Evolutionary conservation across 768 basidiomycete genomes (phyloP).

Genomic region (Boletus rex-veris): DNA sequence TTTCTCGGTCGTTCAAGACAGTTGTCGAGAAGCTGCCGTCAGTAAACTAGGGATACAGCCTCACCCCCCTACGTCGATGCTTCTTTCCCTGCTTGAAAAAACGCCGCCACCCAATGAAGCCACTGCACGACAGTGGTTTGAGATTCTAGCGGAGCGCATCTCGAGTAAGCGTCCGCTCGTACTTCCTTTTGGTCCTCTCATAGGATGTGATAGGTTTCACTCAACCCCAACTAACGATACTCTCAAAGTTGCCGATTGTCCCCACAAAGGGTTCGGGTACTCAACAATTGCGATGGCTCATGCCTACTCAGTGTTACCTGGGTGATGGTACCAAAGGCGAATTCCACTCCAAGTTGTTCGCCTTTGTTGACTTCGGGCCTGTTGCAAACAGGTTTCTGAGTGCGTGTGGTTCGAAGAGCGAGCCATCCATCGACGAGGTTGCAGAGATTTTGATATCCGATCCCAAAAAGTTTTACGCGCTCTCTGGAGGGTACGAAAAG

Average conservation of each 20-base stretch:
- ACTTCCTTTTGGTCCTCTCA: conserved; percentile 3
- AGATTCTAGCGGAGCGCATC: conserved; percentile 59
- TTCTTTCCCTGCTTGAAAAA: conserved; percentile 57
- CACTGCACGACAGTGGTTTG: conserved; percentile 65
- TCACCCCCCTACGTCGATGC: conserved; percentile 60
- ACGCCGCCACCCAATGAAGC: conserved; percentile 54
- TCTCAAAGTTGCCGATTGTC: conserved; percentile 64
- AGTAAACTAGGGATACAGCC: conserved; percentile 65
- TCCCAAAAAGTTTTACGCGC: conserved; percentile 66
- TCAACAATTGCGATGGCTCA: conserved; percentile 42
- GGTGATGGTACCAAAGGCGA: conserved; percentile 47
- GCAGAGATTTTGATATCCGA: conserved; percentile 64
- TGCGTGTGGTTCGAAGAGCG: conserved; percentile 82
- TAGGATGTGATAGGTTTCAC: conserved; percentile 49
- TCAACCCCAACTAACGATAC: conserved; percentile 46
- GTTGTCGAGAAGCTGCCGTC: conserved; percentile 47
- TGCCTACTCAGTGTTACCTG: conserved; percentile 70
- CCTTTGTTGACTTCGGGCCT: conserved; percentile 84
- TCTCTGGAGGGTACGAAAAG: conserved; percentile 68
- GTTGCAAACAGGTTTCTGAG: conserved; percentile 80
- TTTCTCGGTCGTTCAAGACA: conserved; percentile 63
- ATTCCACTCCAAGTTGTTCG: conserved; percentile 79
- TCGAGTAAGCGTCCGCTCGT: conserved; percentile 41
- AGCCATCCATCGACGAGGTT: conserved; percentile 84
- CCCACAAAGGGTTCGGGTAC: conserved; percentile 45